A percentile compares a stretch with the other conserved stretches of the same genome.
phyloP scores from a whole-genome alignment of 495 filamentous ascomycete species.

The Xylaria castorea region DNA sequence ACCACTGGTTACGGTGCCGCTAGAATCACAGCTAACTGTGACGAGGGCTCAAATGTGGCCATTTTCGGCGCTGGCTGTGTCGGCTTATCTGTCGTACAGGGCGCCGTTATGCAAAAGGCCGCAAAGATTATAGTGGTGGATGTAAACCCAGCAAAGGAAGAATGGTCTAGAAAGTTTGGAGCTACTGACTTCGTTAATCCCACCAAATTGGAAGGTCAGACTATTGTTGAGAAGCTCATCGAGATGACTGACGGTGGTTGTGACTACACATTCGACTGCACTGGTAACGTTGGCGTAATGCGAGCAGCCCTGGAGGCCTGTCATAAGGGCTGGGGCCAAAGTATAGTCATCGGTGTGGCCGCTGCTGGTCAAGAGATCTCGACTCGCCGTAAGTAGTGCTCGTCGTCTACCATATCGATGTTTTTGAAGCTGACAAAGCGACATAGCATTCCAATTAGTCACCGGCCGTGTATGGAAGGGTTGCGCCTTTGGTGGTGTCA shows the following conservation, averaged over 20 bases:
- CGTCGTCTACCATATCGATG: neutral
- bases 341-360: slow-evolving; percentile 96
- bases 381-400: slow-evolving; percentile 84
- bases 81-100: slow-evolving; percentile 92
- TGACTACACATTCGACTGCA: slow-evolving; percentile 99
- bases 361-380: slow-evolving; percentile 97
- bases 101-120: slow-evolving; percentile 86
- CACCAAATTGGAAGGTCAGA: slow-evolving; percentile 74
- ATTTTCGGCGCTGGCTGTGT: slow-evolving; percentile 97
- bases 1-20: slow-evolving; percentile 98
- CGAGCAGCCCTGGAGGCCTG: slow-evolving; percentile 94
- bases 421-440: slow-evolving; percentile 33
- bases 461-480: slow-evolving; percentile 98
- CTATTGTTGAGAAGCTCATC: slow-evolving; percentile 86
- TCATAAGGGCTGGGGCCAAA: slow-evolving; percentile 99
- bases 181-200: slow-evolving; percentile 98
- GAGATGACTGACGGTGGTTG: slow-evolving; percentile 99
- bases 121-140: slow-evolving; percentile 94
- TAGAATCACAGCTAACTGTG: slow-evolving; percentile 86
- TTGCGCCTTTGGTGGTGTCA: slow-evolving; percentile 97
- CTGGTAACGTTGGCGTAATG: slow-evolving; percentile 96
- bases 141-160: slow-evolving; percentile 90
- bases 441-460: slow-evolving; percentile 93
- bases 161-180: slow-evolving; percentile 91
- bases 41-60: slow-evolving; percentile 88